phyloP scores from a whole-genome alignment of 2,329 filamentous ascomycete genomes.

The Colletotrichum gigasporum region DNA sequence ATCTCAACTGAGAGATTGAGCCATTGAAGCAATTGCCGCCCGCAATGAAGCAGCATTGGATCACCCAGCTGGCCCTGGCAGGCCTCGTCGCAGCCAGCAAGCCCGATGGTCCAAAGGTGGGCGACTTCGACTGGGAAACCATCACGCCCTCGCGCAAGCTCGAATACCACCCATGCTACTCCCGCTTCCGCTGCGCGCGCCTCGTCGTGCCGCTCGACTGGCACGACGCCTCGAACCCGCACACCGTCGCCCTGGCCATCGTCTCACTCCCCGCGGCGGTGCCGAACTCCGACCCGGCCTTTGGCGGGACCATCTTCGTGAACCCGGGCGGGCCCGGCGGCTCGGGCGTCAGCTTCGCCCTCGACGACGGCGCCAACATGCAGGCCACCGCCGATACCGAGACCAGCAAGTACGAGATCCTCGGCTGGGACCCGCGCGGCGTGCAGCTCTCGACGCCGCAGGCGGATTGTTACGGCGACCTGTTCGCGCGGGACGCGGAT shows the following conservation, averaged over 20 bases:
- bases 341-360: constrained; percentile 46
- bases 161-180: constrained; percentile 51
- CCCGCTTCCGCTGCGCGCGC: constrained; percentile 49
- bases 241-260: constrained; percentile 50
- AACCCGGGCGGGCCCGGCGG: constrained; percentile 58
- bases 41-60: neutral
- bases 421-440: constrained; percentile 57
- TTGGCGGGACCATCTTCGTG: constrained; percentile 52
- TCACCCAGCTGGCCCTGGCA: neutral
- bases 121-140: constrained; percentile 46
- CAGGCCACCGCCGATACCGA: constrained; percentile 35
- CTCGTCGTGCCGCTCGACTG: constrained; percentile 56
- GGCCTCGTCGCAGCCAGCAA: neutral
- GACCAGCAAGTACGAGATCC: constrained; percentile 48
- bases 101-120: neutral
- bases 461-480: constrained; percentile 49
- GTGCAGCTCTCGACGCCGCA: constrained; percentile 46
- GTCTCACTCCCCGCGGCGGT: constrained; percentile 51
- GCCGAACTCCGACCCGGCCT: constrained; percentile 45
- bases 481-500: constrained; percentile 41
- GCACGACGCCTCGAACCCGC: constrained; percentile 36
- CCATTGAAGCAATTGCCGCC: too few relatives aligned
- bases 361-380: constrained; percentile 35
- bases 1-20: too few relatives aligned
- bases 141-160: constrained; percentile 47